Base-by-base conservation (phyloP, 2,329 filamentous ascomycete genomes). In the Zarea fungicola region DNA sequence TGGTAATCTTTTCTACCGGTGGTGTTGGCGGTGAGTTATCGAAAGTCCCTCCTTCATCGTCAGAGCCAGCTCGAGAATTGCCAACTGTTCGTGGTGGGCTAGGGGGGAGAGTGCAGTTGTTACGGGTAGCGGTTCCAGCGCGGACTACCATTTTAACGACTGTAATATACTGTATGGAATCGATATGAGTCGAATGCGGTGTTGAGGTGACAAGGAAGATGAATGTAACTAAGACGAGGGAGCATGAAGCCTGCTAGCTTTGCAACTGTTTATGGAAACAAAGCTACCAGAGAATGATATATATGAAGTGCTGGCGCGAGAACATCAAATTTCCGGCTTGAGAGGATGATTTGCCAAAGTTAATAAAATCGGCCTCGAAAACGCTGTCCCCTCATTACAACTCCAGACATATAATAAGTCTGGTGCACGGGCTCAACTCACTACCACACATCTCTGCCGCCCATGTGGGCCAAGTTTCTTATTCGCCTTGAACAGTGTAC, bases 11-110 rank as follows among this genome's bases (percentile, higher is more conserved):
- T 19, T 57, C 53, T 37, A 18, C 21, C 22, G 39, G 21, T 13
- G 42, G 47, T 11, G 28, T 35, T 23, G 42, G 47, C 7, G 32
- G 23, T 26, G 29, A 23, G n/a, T 32, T 10, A 18, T 42, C 41
- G 3, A 21, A 18, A 11, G 22, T 26, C 55, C 37, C 41, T 60
- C 48, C 25, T 55, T 60, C 55, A 26, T 62, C 64, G 8, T 62
- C 58, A 50, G 64, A 72, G 35, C 60, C 61, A 50, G 60, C 63
- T 41, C 65, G 60, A 31, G 66, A 71, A 32, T 43, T 39, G 43
- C 48, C 55, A 54, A 54, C 57, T 54, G 49, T 55, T 37, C 26
- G 23, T 3, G 51, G 47, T 16, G 42, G 48, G 26, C 41, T 52
- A 16, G 47, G 52, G 14, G 49, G 51, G 22, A 48, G 39, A n/a